Base-by-base conservation (phyloP, 1,284 basidiomycete species). In the Macrocybe sp. region DNA sequence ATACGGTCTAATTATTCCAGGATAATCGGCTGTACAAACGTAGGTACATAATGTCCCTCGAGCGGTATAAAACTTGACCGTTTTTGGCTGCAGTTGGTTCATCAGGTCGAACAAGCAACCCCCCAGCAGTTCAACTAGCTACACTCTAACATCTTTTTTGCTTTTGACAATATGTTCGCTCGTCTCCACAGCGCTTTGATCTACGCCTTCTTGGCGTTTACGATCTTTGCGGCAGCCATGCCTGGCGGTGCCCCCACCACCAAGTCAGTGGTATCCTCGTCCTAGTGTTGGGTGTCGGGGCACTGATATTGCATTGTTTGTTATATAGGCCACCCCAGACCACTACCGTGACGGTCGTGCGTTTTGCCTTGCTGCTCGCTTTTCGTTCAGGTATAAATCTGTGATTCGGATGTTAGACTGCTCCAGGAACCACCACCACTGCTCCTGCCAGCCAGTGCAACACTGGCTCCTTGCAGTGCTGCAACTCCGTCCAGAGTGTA, bases 151-250 rank as follows among this genome's bases (percentile, higher is more conserved):
- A 46, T 37, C 35, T 44, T 34, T 47, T 32, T 12, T 11, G 11
- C 40, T 44, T 29, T 49, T 12, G 16, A 52, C 30, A 34, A 65
- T 4, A 22, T 65, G 63, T 61, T 61, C 50, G 48, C 61, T 54
- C 56, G 55, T 48, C 31, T 62, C 41, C 54, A 58, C 42, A 49
- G 50, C 35, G 51, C 52, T 33, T 43, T 57, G 38, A 45, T 56
- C 48, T 55, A 55, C 40, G 50, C 56, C 44, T 52, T 57, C 42
- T 35, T 60, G 40, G 51, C 57, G 22, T 56, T 62, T 40, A 42
- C 44, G 12, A 31, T 53, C 28, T 32, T 51, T 47, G 47, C 45
- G 44, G 44, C 46, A 30, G 49, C 52, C 37, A 41, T 36, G 29
- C 52, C 52, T 11, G 39, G 37, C 11, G 48, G 38, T 28, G 10